Base-by-base conservation (phyloP, 805 yeast species). In the Metschnikowia orientalis region DNA sequence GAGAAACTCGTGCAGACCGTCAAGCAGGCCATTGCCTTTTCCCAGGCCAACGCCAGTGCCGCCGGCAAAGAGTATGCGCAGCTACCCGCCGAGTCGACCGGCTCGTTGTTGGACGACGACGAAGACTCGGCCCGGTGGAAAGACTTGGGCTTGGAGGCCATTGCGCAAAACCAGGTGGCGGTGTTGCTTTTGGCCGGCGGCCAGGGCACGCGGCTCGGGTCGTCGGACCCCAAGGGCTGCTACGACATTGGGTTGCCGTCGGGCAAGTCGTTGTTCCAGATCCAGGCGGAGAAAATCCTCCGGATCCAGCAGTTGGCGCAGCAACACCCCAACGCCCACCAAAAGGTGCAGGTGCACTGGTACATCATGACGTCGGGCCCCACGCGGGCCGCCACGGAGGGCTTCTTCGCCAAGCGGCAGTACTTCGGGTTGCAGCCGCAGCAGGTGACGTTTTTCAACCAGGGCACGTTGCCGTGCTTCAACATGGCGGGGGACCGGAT, bases 161-260 rank as follows among this genome's bases (percentile, higher is more conserved):
- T 92, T 34, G 57, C 74, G 11, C 57, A 66, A 9, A 81, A 81
- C 43, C 75, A 82, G 50, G 97, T 90, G 15, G 98, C 87, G 20
- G 90, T 92, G 4, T 69, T 92, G 26, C 67, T 92, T 32, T 81
- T 92, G 84, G 97, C 99, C 8, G 99, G 99, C 36, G 99, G 99
- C 30, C 98, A 92, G 59, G 99, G 99, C 19, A 84, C 97, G 6
- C 72, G 99, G 42, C 68, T 92, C 34, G 98, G 98, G 1, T 87
- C 95, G 1, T 64, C 78, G 4, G 76, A 67, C 16, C 99, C 99
- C 22, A 92, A 92, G 59, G 99, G 99, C 1, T 90, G 97, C 59
- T 92, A 77, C 54, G 76, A 90, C 55, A 80, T 92, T 40, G 81
- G 81, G 0, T 71, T 92, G 30, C 95, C 96, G 1, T 84, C 95